Percentiles rank a stretch among this genome's conserved stretches.
Evolutionary conservation across 805 yeast species (phyloP).

Genomic region (Metschnikowia bowlesiae): DNA sequence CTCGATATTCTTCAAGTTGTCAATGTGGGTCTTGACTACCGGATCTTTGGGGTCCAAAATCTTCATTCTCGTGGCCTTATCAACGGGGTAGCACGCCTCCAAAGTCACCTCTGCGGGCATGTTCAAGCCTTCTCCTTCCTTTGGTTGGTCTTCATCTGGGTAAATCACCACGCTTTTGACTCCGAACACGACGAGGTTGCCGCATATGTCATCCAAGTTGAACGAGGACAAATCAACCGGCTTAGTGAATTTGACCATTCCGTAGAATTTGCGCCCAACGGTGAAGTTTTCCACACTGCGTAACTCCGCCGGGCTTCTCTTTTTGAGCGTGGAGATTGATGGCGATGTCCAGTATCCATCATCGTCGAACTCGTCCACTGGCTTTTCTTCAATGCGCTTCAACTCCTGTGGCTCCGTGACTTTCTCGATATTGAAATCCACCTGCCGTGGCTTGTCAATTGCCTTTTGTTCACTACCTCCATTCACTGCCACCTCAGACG

Average conservation of each 20-base stretch:
- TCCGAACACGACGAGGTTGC: constrained; percentile 58
- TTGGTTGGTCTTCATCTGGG: constrained; percentile 54
- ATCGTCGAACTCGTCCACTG: constrained; percentile 43
- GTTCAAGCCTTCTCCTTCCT: constrained; percentile 77
- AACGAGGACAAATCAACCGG: constrained; percentile 81
- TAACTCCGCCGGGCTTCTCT: constrained; percentile 58
- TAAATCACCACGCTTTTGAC: constrained; percentile 62
- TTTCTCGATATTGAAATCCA: constrained; percentile 26
- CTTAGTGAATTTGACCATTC: constrained; percentile 66
- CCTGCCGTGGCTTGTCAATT: constrained; percentile 24
- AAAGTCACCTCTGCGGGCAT: constrained; percentile 68
- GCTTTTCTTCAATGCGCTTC: constrained; percentile 14
- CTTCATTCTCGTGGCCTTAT: constrained; percentile 64
- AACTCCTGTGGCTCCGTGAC: constrained; percentile 1
- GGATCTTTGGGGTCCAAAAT: constrained; percentile 77
- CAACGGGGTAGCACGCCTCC: constrained; percentile 77
- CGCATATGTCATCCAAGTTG: constrained; percentile 58
- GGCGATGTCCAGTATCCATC: constrained; percentile 91
- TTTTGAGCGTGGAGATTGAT: constrained; percentile 55
- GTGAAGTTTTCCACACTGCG: constrained; percentile 59
- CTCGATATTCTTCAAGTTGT: constrained; percentile 56
- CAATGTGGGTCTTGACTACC: constrained; percentile 62
- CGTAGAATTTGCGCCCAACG: constrained; percentile 77
- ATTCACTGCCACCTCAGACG: not conserved
- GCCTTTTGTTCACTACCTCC: constrained; percentile 3